A percentile compares a stretch with the other conserved stretches of the same genome.
Evolutionary conservation across 2,329 filamentous ascomycete genomes (phyloP).

Genomic region (Cladobotryum protrusum): DNA sequence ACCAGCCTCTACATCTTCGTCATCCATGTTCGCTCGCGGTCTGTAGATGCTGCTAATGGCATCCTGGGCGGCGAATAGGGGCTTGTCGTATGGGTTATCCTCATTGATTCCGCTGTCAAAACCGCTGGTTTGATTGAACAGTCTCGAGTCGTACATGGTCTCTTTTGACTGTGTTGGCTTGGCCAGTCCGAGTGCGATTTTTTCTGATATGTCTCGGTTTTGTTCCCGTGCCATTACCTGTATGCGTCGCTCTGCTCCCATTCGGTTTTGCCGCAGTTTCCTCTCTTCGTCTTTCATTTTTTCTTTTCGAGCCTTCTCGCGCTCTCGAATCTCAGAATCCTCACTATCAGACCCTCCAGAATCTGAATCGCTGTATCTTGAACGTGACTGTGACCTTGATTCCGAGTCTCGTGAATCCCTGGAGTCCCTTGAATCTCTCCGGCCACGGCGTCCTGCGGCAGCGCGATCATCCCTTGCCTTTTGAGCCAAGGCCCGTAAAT

Average conservation of each 20-base stretch:
- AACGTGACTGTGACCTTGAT: conserved; percentile 31
- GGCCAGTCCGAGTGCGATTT: conserved; percentile 87
- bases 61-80: conserved; percentile 91
- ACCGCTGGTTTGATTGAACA: conserved; percentile 91
- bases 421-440: conserved; percentile 26
- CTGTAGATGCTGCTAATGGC: conserved; percentile 92
- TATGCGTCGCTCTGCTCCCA: conserved; percentile 87
- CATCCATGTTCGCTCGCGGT: conserved; percentile 66
- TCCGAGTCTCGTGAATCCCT: conserved; percentile 28
- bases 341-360: conserved; percentile 51
- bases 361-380: conserved; percentile 48
- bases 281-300: conserved; percentile 76
- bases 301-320: conserved; percentile 72
- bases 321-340: conserved; percentile 64
- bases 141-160: conserved; percentile 91
- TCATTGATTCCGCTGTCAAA: conserved; percentile 94
- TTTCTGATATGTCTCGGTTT: conserved; percentile 94
- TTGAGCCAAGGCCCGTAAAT: conserved; percentile 78
- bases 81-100: conserved; percentile 96
- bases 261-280: conserved; percentile 85
- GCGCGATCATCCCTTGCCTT: conserved; percentile 82
- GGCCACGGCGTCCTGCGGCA: conserved; percentile 40
- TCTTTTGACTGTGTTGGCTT: conserved; percentile 91
- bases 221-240: conserved; percentile 94
- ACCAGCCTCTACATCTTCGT: conserved; percentile 72